A percentile compares a stretch with the other conserved stretches of the same genome.
These are phyloP conservation scores for Alternaria sp. DNA, from an alignment of 2,329 filamentous ascomycete genomes.

Conservation along the genomic window DNA sequence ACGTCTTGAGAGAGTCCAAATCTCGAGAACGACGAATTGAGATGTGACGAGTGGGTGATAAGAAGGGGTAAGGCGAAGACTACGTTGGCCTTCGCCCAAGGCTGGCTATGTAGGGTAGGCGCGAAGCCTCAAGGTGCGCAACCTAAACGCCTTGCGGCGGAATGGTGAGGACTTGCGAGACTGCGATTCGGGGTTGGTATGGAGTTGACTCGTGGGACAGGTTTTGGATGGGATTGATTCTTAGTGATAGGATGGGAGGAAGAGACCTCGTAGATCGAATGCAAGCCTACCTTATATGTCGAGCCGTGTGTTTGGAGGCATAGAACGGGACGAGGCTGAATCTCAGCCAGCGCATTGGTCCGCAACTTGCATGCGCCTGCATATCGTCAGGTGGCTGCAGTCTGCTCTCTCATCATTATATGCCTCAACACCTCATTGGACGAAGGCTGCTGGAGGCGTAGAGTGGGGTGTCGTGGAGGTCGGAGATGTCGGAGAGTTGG, in stretches of 20 bases:
- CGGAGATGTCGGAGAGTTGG: no score
- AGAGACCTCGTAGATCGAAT: not conserved
- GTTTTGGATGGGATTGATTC: no score
- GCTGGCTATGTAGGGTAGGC: not conserved
- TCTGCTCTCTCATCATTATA: not conserved
- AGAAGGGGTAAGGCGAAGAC: not conserved
- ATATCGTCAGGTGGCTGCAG: not conserved
- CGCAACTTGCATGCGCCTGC: no score
- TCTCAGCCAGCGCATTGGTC: not conserved
- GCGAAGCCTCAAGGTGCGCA: no score
- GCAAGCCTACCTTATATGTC: not conserved
- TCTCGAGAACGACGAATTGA: not conserved
- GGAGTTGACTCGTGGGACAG: no score
- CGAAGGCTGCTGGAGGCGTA: no score
- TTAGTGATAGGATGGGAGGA: no score
- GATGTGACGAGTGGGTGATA: no score
- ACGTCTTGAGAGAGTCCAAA: not conserved
- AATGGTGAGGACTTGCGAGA: no score
- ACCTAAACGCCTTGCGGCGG: no score
- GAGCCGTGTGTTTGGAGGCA: not conserved
- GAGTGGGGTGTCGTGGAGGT: no score
- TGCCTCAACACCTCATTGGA: not conserved
- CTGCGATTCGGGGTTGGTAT: no score
- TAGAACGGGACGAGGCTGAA: not conserved
- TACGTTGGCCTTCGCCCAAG: not conserved